Evolutionary conservation across 1,284 basidiomycete genomes (phyloP).

Genomic region (Neonothopanus nambi): DNA sequence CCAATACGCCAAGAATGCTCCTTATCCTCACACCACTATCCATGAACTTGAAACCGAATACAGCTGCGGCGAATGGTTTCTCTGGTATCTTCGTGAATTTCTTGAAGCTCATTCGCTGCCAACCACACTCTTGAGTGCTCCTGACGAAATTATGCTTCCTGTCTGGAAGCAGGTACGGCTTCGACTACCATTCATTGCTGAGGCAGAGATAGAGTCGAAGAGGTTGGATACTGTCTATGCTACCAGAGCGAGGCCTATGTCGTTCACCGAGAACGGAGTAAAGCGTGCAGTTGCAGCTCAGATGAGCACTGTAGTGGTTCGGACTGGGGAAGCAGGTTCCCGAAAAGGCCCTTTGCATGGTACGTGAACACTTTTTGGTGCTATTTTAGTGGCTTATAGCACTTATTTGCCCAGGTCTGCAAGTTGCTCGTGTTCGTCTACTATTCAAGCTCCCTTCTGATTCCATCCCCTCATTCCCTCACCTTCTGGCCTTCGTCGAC

Average conservation of each 20-base stretch:
- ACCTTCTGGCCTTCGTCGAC: constrained; percentile 16
- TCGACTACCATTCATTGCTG: neutral
- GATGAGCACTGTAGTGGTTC: neutral
- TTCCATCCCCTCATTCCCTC: neutral
- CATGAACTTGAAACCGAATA: neutral
- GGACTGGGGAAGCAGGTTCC: neutral
- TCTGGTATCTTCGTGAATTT: constrained; percentile 6
- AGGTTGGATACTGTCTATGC: neutral
- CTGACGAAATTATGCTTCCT: neutral
- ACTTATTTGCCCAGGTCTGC: constrained; percentile 5
- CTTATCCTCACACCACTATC: neutral
- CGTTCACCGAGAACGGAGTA: neutral
- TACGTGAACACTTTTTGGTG: neutral
- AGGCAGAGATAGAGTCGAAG: neutral
- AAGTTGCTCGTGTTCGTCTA: constrained; percentile 9
- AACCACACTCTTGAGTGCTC: neutral
- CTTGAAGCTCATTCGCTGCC: neutral
- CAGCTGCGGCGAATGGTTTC: neutral
- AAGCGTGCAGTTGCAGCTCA: neutral
- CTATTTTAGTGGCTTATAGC: neutral
- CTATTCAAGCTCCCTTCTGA: constrained; percentile 15
- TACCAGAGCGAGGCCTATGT: neutral
- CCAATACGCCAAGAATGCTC: neutral
- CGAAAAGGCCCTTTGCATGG: neutral
- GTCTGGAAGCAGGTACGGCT: constrained; percentile 4